Percentiles rank a stretch among this genome's conserved stretches.
These are phyloP conservation scores for Letharia lupina DNA, from an alignment of 495 filamentous ascomycete genomes.

Conservation along the genomic window DNA sequence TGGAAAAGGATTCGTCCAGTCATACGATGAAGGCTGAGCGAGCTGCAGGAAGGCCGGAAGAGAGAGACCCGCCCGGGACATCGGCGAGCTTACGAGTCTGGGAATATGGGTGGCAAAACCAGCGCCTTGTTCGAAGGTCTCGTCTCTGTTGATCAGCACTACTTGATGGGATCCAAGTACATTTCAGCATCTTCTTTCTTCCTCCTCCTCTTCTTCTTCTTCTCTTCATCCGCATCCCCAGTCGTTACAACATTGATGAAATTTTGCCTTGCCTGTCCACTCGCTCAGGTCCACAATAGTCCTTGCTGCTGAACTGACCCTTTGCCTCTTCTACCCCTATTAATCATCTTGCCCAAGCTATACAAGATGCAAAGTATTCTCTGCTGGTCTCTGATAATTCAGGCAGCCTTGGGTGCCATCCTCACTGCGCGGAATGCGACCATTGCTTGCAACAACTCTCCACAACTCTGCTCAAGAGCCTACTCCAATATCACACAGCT, in stretches of 20 bases:
- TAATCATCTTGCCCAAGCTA: not conserved
- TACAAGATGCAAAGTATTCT: constrained; percentile 6
- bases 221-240: not conserved
- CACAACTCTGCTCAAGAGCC: constrained; percentile 47
- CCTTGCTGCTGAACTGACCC: not conserved
- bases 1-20: not conserved
- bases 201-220: too few relatives aligned
- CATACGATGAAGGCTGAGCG: constrained; percentile 9
- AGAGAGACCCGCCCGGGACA: not conserved
- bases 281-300: not conserved
- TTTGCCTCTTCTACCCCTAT: not conserved
- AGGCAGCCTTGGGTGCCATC: constrained; percentile 8
- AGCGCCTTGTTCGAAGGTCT: constrained; percentile 3
- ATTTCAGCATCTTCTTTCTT: not conserved
- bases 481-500: constrained; percentile 57
- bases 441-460: constrained; percentile 51
- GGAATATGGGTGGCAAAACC: constrained; percentile 8
- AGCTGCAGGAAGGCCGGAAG: not conserved
- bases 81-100: constrained; percentile 15
- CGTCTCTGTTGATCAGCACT: constrained; percentile 5
- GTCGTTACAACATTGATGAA: constrained; percentile 1
- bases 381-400: not conserved
- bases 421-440: constrained; percentile 10
- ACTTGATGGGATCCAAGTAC: not conserved
- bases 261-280: not conserved